A percentile compares a stretch with the other conserved stretches of the same genome.
These are phyloP conservation scores for Aciculosporium take DNA, from an alignment of 2,329 filamentous ascomycete genomes.

Conservation along the genomic window DNA sequence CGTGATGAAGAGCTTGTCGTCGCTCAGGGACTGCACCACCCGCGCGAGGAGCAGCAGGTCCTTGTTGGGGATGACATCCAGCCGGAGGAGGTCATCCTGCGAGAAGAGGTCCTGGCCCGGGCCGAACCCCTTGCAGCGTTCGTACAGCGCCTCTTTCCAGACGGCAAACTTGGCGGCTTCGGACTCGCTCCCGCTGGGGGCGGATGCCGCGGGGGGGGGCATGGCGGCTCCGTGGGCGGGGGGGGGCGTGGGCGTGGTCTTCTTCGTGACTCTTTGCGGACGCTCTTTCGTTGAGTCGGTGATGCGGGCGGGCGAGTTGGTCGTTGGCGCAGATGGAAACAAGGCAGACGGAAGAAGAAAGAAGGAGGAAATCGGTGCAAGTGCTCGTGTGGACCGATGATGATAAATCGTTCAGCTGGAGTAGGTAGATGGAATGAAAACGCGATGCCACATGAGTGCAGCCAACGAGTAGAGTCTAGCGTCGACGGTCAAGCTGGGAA, in stretches of 20 bases:
- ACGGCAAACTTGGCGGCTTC: slow-evolving; percentile 30
- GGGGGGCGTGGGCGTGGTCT: slow-evolving; percentile 17
- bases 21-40: slow-evolving; percentile 42
- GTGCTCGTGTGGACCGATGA: background rate
- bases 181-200: slow-evolving; percentile 17
- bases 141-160: slow-evolving; percentile 43
- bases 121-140: slow-evolving; percentile 36
- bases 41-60: slow-evolving; percentile 39
- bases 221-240: slow-evolving; percentile 15
- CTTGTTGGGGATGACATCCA: slow-evolving; percentile 42
- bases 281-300: background rate
- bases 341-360: background rate
- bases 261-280: background rate
- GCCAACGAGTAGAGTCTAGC: background rate
- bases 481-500: background rate
- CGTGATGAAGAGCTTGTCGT: slow-evolving; percentile 44
- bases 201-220: slow-evolving; percentile 15
- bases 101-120: slow-evolving; percentile 36
- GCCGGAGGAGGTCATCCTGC: slow-evolving; percentile 42
- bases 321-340: background rate
- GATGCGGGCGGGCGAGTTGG: background rate
- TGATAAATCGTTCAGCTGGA: background rate
- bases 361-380: background rate
- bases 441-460: background rate
- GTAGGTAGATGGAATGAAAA: too few species aligned